Evolutionary conservation across 1,284 basidiomycete genomes (phyloP), one percentile per base, ranked within the genome.

Genomic region (Heterobasidion annosum): DNA sequence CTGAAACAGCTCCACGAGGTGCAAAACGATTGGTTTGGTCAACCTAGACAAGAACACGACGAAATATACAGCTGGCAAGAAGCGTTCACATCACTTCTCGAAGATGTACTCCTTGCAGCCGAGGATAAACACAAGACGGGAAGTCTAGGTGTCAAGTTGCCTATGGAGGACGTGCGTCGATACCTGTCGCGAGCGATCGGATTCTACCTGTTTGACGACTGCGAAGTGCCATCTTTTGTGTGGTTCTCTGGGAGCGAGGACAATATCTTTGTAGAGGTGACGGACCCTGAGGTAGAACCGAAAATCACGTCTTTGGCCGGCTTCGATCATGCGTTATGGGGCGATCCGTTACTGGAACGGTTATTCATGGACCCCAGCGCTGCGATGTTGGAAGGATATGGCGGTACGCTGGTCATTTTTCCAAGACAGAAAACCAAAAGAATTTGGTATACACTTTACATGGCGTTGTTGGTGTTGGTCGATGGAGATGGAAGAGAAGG

Each of bases 1-100:
- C 73, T 88, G 40, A 76, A 76, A 12, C 72, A 78, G 56, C 68
- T 87, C n/a, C 86, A 89, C 62, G 70, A 66, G 16, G 72, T 85
- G 19, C 79, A 83, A 62, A 86, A 85, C 68, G 83, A 88, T 62
- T 88, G 81, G 79, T 89, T 81, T 61, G 86, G 86, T 1, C 60
- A 73, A 2, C 81, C 82, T 10, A 55, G 52, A 8, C 65, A 63
- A 59, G 72, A 64, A 59, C 65, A 57, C 16, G 68, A 66, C 48
- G 71, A 67, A 60, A 64, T 77, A 8, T 85, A 82, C 63, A 81
- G 75, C 64, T 88, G 85, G 86, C 83, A 88, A 65, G 84, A 85
- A 61, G 79, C 81, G 0, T 88, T 88, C 64, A 79, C 79, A 5
- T 54, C 65, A 3, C 68, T 79, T 5, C 67, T 88, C 50, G 86